Evolutionary conservation across 2,329 filamentous ascomycete species (phyloP).

Genomic region (Colletotrichum musae): DNA sequence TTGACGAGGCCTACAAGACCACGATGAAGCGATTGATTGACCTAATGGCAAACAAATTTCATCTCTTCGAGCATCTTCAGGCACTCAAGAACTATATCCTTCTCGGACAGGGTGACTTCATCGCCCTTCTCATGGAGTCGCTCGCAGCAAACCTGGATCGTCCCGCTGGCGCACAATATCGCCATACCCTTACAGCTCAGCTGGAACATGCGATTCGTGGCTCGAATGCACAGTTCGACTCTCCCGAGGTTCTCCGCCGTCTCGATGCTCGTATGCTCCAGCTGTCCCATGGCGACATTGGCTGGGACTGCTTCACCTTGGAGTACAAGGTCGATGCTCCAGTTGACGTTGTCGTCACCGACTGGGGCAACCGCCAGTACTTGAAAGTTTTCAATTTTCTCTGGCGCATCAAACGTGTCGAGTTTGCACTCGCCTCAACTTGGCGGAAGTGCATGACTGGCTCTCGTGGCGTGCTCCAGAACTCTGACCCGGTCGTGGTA

Average conservation of each 20-base stretch:
- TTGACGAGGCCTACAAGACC: slow-evolving; percentile 97
- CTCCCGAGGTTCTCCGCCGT: slow-evolving; percentile 88
- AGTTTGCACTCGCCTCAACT: slow-evolving; percentile 90
- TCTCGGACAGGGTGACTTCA: slow-evolving; percentile 96
- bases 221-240: slow-evolving; percentile 97
- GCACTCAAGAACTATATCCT: slow-evolving; percentile 96
- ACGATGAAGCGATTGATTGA: slow-evolving; percentile 96
- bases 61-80: slow-evolving; percentile 90
- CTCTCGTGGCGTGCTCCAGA: slow-evolving; percentile 88
- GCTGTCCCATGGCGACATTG: slow-evolving; percentile 95
- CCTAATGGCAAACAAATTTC: slow-evolving; percentile 96
- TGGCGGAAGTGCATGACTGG: slow-evolving; percentile 98
- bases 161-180: slow-evolving; percentile 95
- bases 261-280: slow-evolving; percentile 99
- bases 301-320: slow-evolving; percentile 98
- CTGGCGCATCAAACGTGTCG: slow-evolving; percentile 97
- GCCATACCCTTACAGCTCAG: slow-evolving; percentile 97
- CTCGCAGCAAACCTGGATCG: slow-evolving; percentile 92
- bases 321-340: slow-evolving; percentile 99
- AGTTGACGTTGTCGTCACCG: slow-evolving; percentile 96
- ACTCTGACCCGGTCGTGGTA: slow-evolving; percentile 76
- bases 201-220: slow-evolving; percentile 97
- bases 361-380: slow-evolving; percentile 95
- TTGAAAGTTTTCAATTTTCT: slow-evolving; percentile 99
- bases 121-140: slow-evolving; percentile 96